phyloP scores from a whole-genome alignment of 2,329 filamentous ascomycete genomes.

The Epichloe glyceriae region DNA sequence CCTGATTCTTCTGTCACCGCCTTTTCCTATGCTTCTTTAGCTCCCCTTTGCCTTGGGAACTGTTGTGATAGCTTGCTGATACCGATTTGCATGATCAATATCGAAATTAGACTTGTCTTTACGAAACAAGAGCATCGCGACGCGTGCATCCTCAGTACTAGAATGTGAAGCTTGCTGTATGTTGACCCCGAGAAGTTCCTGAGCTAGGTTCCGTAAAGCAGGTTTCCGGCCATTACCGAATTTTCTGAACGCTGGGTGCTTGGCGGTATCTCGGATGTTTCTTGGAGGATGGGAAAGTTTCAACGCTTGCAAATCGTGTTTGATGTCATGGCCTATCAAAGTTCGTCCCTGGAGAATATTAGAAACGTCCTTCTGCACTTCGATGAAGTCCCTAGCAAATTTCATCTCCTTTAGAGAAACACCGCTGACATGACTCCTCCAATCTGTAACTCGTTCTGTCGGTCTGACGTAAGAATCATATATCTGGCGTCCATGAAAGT shows the following conservation, averaged over 20 bases:
- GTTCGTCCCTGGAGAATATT: conserved; percentile 57
- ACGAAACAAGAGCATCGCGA: conserved; percentile 80
- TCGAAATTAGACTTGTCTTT: conserved; percentile 79
- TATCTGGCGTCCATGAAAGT: conserved; percentile 83
- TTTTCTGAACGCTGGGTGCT: conserved; percentile 61
- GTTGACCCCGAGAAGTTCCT: conserved; percentile 43
- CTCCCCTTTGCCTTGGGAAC: conserved; percentile 19
- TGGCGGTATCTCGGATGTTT: conserved; percentile 76
- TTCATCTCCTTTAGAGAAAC: conserved; percentile 63
- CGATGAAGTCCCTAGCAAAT: conserved; percentile 55
- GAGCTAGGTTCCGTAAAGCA: conserved; percentile 45
- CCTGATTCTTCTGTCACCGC: background rate
- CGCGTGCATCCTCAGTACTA: conserved; percentile 68
- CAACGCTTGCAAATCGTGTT: conserved; percentile 65
- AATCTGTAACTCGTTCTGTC: conserved; percentile 70
- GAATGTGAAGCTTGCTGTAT: conserved; percentile 54
- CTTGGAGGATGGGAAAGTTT: conserved; percentile 64
- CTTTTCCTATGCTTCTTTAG: conserved; percentile 17
- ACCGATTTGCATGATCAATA: conserved; percentile 59
- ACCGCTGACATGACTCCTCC: conserved; percentile 77
- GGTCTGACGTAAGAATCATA: conserved; percentile 89
- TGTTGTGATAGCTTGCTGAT: conserved; percentile 21
- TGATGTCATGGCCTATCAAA: conserved; percentile 72
- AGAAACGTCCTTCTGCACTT: conserved; percentile 62
- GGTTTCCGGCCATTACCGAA: conserved; percentile 56